A percentile compares a stretch with the other conserved stretches of the same genome.
Evolutionary conservation across 192 early-diverging fungal species (phyloP).

Genomic region (Podila horticola): DNA sequence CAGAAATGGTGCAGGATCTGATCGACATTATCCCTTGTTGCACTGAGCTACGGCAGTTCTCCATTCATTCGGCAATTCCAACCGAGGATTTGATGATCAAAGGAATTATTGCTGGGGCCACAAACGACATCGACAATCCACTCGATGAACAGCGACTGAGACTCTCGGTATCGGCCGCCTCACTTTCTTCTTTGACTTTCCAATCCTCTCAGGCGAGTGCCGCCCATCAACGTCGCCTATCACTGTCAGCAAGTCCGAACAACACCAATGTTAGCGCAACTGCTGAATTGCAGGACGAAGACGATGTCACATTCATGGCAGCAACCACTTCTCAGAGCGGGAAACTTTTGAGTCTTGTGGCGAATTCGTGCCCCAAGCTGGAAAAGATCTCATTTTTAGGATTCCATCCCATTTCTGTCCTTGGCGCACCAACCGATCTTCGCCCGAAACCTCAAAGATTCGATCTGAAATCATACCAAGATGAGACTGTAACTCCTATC

Average conservation of each 20-base stretch:
- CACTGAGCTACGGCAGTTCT: slow-evolving; percentile 33
- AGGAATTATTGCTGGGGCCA: slow-evolving; percentile 19
- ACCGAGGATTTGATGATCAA: slow-evolving; percentile 30
- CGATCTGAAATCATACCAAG: slow-evolving; percentile 6
- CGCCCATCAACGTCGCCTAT: background rate
- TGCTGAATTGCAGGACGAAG: slow-evolving; percentile 19
- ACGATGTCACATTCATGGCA: slow-evolving; percentile 36
- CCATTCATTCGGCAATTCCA: slow-evolving; percentile 28
- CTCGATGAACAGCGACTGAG: background rate
- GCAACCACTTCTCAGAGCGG: slow-evolving; percentile 24
- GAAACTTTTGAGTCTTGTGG: slow-evolving; percentile 12
- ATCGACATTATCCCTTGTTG: slow-evolving; percentile 42
- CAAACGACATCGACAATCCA: slow-evolving; percentile 19
- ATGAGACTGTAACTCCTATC: background rate
- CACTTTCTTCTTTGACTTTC: slow-evolving; percentile 6
- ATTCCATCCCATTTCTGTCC: slow-evolving; percentile 40
- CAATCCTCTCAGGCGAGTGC: background rate
- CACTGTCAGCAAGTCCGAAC: slow-evolving; percentile 17
- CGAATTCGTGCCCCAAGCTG: slow-evolving; percentile 37
- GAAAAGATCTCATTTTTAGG: slow-evolving; percentile 37
- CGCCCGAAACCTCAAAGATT: slow-evolving; percentile 9
- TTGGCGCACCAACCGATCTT: slow-evolving; percentile 39
- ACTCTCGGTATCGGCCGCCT: background rate
- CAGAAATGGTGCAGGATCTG: slow-evolving; percentile 38
- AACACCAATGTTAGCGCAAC: background rate